Base-by-base conservation (phyloP, 2,329 filamentous ascomycete species). In the Phaeosphaeria sp. region DNA sequence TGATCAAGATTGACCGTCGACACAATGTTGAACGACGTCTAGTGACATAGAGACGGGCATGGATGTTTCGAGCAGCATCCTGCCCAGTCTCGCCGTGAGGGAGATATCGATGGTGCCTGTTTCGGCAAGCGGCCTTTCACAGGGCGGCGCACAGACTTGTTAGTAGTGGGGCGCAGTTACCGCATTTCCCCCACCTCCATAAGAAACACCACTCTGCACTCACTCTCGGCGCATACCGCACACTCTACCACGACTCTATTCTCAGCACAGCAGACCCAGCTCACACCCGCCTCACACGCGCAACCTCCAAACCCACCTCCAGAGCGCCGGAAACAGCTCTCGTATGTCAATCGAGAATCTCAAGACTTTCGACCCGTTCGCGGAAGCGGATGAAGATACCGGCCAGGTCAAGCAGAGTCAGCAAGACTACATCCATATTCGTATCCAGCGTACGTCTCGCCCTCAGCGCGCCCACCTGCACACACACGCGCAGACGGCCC, bases 351-450 rank as follows among this genome's bases (percentile, higher is more conserved):
- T 74, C 66, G 69, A 74, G 66, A 97, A 74, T 63, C 68, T 73
- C 61, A 71, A 73, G 66, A 66, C 67, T 66, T 72, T 72, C 66
- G 95, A 99, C 91, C 95, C 95, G 91, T 99, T 99, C 93, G 95
- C 95, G 90, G 95, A 98, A 92, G 95, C 93, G 89, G 95, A 97
- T 92, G 94, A 97, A 90, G 93, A 96, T 82, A 93, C 91, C 82
- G 93, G 93, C 87, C 91, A 96, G 84, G 90, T 89, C 81, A 95
- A 95, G 84, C 86, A 89, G 91, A 81, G 92, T 59, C 67, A 96
- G 84, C 67, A 96, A 84, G 96, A 96, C 84, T 97, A 97, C 82
- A 97, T 98, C 82, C 95, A 98, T 85, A 98, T 99, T 83, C 93
- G 95, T 83, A 98, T 98, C 81, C 95, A 99, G 82, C 95, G 94